Base-by-base conservation (phyloP, 2,329 filamentous ascomycete genomes). In the Hypoxylon sp. region DNA sequence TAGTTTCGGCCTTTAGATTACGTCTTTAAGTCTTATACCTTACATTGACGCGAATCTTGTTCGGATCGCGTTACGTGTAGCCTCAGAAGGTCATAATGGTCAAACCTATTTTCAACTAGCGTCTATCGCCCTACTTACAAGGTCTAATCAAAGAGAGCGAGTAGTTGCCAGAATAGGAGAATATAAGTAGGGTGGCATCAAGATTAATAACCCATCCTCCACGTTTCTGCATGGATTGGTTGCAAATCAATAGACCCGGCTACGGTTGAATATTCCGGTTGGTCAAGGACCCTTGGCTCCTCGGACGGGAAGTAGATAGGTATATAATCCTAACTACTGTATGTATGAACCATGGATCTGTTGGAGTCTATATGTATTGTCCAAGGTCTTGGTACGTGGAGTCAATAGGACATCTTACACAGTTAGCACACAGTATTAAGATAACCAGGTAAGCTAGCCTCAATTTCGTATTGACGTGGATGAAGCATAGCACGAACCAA, bases 181-280 rank as follows among this genome's bases (percentile, higher is more conserved):
- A 46, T 52, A 51, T 37, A 57, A 57, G 57, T 44, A 62, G 52
- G 54, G 51, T 67, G 52, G 51, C 42, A 67, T 67, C 54, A 56
- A 68, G 58, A 62, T 65, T 62, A 53, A 59, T 39, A 63, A 63
- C 56, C 57, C 48, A 60, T 71, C 63, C 54, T 70, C 67, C 69
- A 70, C 67, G 69, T 70, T 69, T 69, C 63, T 71, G 55, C 69
- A 70, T 71, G 69, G 69, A 67, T 71, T 54, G 59, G 33, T 56
- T 56, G 60, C 60, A 63, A 64, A 67, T 69, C 63, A 54, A 60
- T 44, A 47, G 56, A 22, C 24, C 61, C 64, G 48, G 69, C 48
- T 56, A n/a, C 46, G 26, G 47, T 63, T n/a, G n/a, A 70, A 67
- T 70, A 70, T 71, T 70, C 69, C 66, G 69, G 69, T 67, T 71